These are phyloP conservation scores for Marasmius tenuissimus DNA, from an alignment of 1,284 basidiomycete genomes.

Conservation along the genomic window DNA sequence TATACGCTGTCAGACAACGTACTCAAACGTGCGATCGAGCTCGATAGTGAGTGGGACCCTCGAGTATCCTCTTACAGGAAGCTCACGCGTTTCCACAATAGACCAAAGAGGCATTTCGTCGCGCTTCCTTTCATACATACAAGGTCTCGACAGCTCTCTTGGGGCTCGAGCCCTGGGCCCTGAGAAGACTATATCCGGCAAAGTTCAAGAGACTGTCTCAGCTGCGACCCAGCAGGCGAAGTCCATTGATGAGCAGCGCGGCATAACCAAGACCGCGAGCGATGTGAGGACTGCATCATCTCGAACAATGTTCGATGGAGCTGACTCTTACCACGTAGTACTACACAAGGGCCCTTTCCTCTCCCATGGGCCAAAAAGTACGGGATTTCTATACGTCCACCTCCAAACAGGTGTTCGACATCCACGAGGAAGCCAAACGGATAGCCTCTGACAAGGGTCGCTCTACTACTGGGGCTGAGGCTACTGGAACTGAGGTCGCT, in stretches of 20 bases:
- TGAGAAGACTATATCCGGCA: conserved; percentile 73
- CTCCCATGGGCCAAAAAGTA: conserved; percentile 78
- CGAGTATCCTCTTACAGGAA: neutral
- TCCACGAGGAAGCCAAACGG: conserved; percentile 85
- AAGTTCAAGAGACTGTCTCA: conserved; percentile 63
- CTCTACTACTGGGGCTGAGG: conserved; percentile 5
- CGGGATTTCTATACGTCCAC: conserved; percentile 77
- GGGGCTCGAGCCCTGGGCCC: conserved; percentile 70
- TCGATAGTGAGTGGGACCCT: conserved; percentile 64
- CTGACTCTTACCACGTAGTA: conserved; percentile 49
- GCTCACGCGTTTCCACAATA: conserved; percentile 25
- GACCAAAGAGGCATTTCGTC: conserved; percentile 86
- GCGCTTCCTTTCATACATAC: conserved; percentile 80
- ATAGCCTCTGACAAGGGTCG: conserved; percentile 60
- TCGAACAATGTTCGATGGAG: conserved; percentile 3
- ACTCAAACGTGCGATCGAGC: conserved; percentile 83
- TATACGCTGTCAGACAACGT: conserved; percentile 81
- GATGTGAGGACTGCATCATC: conserved; percentile 43
- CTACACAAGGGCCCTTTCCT: conserved; percentile 74
- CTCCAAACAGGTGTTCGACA: conserved; percentile 79
- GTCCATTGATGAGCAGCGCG: conserved; percentile 80
- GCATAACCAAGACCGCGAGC: conserved; percentile 65
- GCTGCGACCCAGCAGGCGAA: conserved; percentile 66
- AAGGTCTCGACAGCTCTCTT: conserved; percentile 65
- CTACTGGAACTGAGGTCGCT: neutral